Evolutionary conservation across 345 rosid genomes (phyloP).

Genomic region (Gossypium mustelinum): DNA sequence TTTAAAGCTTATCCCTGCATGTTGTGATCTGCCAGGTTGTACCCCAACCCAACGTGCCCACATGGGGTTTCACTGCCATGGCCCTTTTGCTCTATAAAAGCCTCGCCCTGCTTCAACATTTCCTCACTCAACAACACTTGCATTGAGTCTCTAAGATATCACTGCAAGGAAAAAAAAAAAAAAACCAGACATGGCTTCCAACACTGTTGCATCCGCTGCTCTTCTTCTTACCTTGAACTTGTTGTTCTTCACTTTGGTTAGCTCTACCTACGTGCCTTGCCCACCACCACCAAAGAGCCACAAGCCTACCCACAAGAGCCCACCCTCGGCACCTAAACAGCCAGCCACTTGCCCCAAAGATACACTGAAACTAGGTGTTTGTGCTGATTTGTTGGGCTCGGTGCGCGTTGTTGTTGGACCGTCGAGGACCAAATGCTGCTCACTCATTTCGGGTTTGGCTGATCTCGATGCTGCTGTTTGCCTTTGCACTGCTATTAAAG

Average conservation of each 20-base stretch:
- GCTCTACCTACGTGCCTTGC: constrained; percentile 45
- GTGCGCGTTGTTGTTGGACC: constrained; percentile 50
- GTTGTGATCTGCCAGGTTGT: constrained; percentile 23
- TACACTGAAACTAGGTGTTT: constrained; percentile 59
- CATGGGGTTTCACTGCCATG: constrained; percentile 8
- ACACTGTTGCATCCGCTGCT: constrained; percentile 36
- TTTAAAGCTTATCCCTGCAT: not conserved
- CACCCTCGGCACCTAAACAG: not conserved
- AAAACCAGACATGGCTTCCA: constrained; percentile 36
- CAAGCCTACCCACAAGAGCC: constrained; percentile 17
- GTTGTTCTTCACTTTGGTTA: constrained; percentile 57
- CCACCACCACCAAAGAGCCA: constrained; percentile 36
- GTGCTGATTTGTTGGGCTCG: constrained; percentile 43
- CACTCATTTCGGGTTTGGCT: constrained; percentile 42
- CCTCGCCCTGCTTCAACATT: constrained; percentile 6
- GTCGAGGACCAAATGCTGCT: constrained; percentile 57
- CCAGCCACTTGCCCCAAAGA: constrained; percentile 52
- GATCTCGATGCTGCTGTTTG: constrained; percentile 77
- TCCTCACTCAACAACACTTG: constrained; percentile 13
- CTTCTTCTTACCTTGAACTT: constrained; percentile 56
- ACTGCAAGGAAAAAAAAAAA: not conserved
- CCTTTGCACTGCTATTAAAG: constrained; percentile 78
- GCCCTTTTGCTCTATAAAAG: constrained; percentile 25
- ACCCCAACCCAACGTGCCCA: constrained; percentile 12
- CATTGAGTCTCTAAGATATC: not conserved